phyloP scores from a whole-genome alignment of 257 asterid genomes.

The Eustoma russellianum region DNA sequence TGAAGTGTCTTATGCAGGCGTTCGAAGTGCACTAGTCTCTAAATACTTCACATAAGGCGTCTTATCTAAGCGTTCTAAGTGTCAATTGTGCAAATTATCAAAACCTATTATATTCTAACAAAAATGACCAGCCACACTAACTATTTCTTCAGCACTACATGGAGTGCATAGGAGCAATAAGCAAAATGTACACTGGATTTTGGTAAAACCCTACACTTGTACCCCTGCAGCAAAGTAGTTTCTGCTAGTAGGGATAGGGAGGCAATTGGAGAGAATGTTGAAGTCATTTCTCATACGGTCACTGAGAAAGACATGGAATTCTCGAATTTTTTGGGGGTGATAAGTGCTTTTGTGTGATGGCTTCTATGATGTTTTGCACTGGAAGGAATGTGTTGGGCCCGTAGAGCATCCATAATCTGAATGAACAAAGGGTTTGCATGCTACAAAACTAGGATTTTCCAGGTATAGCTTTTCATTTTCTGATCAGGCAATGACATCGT shows the following conservation, averaged over 20 bases:
- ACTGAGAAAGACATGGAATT: slow-evolving; percentile 29
- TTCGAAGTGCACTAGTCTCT: no score
- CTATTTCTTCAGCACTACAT: no score
- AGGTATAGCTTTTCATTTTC: slow-evolving; percentile 5
- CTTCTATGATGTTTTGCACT: slow-evolving; percentile 25
- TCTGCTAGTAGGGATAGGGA: background rate
- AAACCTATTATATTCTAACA: no score
- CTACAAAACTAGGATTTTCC: background rate
- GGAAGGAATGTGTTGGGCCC: slow-evolving; percentile 37
- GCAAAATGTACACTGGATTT: slow-evolving; percentile 20
- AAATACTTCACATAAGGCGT: no score
- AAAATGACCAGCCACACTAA: no score
- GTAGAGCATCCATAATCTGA: slow-evolving; percentile 42
- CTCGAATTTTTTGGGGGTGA: background rate
- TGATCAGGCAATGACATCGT: slow-evolving; percentile 3
- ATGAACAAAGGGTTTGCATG: slow-evolving; percentile 6
- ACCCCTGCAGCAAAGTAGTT: slow-evolving; percentile 24
- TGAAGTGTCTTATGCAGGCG: no score
- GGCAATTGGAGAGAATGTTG: slow-evolving; percentile 31
- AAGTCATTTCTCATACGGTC: slow-evolving; percentile 33
- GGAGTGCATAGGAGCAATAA: slow-evolving; percentile 26
- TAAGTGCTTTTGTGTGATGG: slow-evolving; percentile 11
- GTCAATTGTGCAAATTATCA: no score
- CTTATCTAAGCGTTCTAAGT: no score
- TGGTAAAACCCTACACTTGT: slow-evolving; percentile 29